These are phyloP conservation scores for Termitomyces sp. DNA, from an alignment of 768 basidiomycete genomes.

Conservation along the genomic window DNA sequence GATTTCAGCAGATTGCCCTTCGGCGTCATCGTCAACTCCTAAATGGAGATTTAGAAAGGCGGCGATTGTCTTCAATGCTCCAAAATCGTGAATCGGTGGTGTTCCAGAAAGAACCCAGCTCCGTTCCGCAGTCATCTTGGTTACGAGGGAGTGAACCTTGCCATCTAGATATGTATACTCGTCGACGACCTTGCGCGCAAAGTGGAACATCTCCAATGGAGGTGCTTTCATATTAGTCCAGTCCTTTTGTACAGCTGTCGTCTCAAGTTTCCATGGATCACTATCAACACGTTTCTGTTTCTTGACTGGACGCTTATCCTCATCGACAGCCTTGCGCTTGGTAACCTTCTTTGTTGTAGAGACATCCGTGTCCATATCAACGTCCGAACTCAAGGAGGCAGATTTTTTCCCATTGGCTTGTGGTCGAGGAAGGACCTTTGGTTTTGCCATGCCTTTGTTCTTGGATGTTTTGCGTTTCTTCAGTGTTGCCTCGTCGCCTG, in stretches of 20 bases:
- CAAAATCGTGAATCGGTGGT: slow-evolving; percentile 89
- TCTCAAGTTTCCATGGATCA: slow-evolving; percentile 77
- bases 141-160: slow-evolving; percentile 72
- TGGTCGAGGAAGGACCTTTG: slow-evolving; percentile 8
- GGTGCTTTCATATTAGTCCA: slow-evolving; percentile 80
- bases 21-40: slow-evolving; percentile 85
- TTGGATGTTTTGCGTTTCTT: slow-evolving; percentile 14
- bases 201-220: slow-evolving; percentile 90
- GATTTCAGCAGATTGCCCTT: slow-evolving; percentile 67
- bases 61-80: slow-evolving; percentile 84
- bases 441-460: slow-evolving; percentile 24
- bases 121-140: slow-evolving; percentile 67
- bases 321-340: slow-evolving; percentile 32
- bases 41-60: slow-evolving; percentile 87
- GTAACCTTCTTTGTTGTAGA: slow-evolving; percentile 28
- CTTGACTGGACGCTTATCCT: slow-evolving; percentile 39
- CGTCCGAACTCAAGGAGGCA: slow-evolving; percentile 18
- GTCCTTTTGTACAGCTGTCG: slow-evolving; percentile 55
- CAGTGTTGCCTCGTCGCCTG: slow-evolving; percentile 29
- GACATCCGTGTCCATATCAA: slow-evolving; percentile 48
- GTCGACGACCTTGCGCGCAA: slow-evolving; percentile 83
- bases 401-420: slow-evolving; percentile 11
- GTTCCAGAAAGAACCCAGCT: slow-evolving; percentile 98
- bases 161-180: slow-evolving; percentile 93
- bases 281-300: slow-evolving; percentile 54